A percentile compares a stretch with the other conserved stretches of the same genome.
Conservation (phyloP, 2,329 filamentous ascomycete species). For the Diaporthe helianthi region DNA sequence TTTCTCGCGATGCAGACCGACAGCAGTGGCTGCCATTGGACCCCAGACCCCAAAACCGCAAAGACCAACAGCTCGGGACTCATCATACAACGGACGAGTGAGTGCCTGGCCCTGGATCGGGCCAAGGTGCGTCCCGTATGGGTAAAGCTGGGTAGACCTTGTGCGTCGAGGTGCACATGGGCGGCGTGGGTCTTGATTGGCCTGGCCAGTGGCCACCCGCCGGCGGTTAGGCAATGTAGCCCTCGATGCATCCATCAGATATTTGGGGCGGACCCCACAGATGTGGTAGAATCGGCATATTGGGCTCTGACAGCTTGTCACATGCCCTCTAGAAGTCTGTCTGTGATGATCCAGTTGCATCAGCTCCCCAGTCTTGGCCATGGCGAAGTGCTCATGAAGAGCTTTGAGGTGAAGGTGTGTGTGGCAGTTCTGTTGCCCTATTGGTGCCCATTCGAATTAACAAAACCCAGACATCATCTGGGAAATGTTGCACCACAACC, state of each 20-base stretch:
- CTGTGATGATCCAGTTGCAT: neutral
- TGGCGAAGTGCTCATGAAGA: neutral
- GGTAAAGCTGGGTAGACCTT: slow-evolving; percentile 1
- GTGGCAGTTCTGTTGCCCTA: neutral
- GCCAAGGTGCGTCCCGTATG: neutral
- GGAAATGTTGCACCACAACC: neutral
- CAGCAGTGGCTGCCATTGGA: slow-evolving; percentile 3
- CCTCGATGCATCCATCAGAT: slow-evolving; percentile 10
- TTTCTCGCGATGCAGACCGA: slow-evolving; percentile 1
- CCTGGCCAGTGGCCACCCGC: slow-evolving; percentile 25
- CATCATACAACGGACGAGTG: slow-evolving; percentile 30
- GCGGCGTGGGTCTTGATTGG: slow-evolving; percentile 29
- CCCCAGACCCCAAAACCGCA: slow-evolving; percentile 6
- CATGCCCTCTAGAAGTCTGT: neutral
- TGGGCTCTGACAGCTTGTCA: slow-evolving; percentile 1
- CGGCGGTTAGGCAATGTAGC: slow-evolving; percentile 30
- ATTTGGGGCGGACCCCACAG: slow-evolving; percentile 18
- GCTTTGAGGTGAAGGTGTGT: neutral
- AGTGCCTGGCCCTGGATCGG: slow-evolving; percentile 22
- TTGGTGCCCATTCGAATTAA: neutral
- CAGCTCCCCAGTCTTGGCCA: neutral
- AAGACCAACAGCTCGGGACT: slow-evolving; percentile 27
- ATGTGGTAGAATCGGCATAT: neutral
- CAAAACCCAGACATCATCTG: neutral
- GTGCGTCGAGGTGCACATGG: slow-evolving; percentile 19